A percentile compares a stretch with the other conserved stretches of the same genome.
phyloP scores from a whole-genome alignment of 2,329 filamentous ascomycete genomes.

The Akanthomyces dipterigenus region DNA sequence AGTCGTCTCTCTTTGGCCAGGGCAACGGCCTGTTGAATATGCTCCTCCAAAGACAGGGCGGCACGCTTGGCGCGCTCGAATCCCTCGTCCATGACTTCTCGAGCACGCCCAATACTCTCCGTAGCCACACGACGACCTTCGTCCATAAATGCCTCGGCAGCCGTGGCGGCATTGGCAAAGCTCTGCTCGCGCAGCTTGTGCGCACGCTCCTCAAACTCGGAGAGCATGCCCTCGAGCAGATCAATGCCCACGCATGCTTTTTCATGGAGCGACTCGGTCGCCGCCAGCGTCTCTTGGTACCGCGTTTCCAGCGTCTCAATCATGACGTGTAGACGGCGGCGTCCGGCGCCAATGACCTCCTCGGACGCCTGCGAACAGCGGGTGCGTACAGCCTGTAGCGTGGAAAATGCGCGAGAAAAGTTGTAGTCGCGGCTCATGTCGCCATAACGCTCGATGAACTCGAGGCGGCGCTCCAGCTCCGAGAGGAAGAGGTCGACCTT shows the following conservation, averaged over 20 bases:
- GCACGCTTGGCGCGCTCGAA: constrained; percentile 77
- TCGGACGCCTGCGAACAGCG: constrained; percentile 86
- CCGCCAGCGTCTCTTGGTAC: constrained; percentile 79
- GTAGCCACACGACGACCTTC: constrained; percentile 76
- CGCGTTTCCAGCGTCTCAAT: constrained; percentile 85
- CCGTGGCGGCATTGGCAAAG: constrained; percentile 57
- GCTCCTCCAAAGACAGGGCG: constrained; percentile 74
- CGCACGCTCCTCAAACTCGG: constrained; percentile 76
- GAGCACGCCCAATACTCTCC: constrained; percentile 66
- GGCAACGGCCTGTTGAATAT: constrained; percentile 70
- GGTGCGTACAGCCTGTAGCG: constrained; percentile 77
- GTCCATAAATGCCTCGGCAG: constrained; percentile 66
- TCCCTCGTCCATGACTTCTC: constrained; percentile 71
- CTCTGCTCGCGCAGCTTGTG: constrained; percentile 74
- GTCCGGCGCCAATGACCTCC: constrained; percentile 80
- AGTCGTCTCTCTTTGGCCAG: constrained; percentile 74
- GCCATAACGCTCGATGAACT: constrained; percentile 82
- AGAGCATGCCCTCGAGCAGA: constrained; percentile 76
- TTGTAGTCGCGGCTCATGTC: constrained; percentile 78
- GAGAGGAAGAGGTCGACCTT: constrained; percentile 74
- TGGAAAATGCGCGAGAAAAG: constrained; percentile 77
- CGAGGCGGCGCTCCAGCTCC: constrained; percentile 79
- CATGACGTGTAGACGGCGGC: constrained; percentile 76
- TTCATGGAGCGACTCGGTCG: constrained; percentile 81
- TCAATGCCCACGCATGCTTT: constrained; percentile 85